Base-by-base conservation (phyloP, 176 grass and related monocot genomes). In the Pontederia crassipes region DNA sequence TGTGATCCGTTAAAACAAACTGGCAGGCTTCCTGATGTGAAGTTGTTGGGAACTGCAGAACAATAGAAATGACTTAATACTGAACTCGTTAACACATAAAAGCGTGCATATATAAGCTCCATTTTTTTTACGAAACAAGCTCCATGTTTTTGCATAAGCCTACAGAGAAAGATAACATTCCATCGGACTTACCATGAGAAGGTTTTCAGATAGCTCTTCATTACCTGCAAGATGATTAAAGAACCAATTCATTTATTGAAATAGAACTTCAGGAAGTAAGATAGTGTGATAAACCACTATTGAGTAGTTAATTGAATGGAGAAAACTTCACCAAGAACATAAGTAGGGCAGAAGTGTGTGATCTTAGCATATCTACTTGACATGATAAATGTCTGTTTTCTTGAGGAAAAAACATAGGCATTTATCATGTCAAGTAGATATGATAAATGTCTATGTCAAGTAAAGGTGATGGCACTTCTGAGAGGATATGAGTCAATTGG, bases 21-120 rank as follows among this genome's bases (percentile, higher is more conserved):
- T 78, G 78, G 48, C 92, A 97, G 57, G 87, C 92, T 70, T 83
- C 73, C 74, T 97, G 92, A 77, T 97, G 92, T 27, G 83, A 97
- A 57, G 87, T 97, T 59, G 87, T 72, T 62, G 92, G 87, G 13
- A 76, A 75, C 92, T 97, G 74, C 59, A 97, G 67, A 54, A 71
- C 14, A 5, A 12, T 48, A 79, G 17, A 70, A 9, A 52, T 74
- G 12, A 75, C 26, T 40, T 57, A 11, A 60, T 16, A 48, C 8
- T 50, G 72, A 12, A 78, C 7, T 45, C 47, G 28, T 54, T 12
- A 10, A 69, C 0, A 48, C 46, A 24, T 28, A 27, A 15, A 15
- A 48, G 8, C 40, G 4, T 62, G 62, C 52, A 59, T 69, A 14
- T 28, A 24, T 24, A 55, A 64, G 49, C 27, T 69, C 24, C 24